Conservation (phyloP, 495 filamentous ascomycete genomes). For the Trichoderma erinaceum region DNA sequence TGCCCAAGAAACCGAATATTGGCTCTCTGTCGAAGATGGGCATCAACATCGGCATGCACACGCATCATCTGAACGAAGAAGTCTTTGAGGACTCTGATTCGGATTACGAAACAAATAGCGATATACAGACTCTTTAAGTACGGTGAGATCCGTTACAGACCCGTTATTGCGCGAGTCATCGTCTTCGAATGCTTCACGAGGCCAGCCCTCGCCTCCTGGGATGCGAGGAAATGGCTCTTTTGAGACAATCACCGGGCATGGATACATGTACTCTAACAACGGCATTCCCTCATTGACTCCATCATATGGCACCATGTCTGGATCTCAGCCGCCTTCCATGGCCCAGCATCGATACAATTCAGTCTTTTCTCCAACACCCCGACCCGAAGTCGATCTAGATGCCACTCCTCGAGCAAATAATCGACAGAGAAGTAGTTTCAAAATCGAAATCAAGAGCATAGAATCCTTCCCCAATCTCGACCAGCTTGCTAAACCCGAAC, state of each 20-base stretch:
- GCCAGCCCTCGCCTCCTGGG: neutral
- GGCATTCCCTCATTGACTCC: neutral
- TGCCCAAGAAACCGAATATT: slow-evolving; percentile 55
- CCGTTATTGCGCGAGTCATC: neutral
- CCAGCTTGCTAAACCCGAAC: neutral
- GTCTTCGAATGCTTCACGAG: neutral
- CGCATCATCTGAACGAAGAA: slow-evolving; percentile 61
- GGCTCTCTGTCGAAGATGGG: slow-evolving; percentile 57
- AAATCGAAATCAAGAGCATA: neutral
- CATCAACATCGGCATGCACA: slow-evolving; percentile 65
- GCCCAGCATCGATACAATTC: neutral
- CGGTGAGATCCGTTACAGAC: neutral
- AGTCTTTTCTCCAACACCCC: neutral
- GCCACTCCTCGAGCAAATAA: neutral
- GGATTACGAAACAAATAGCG: slow-evolving; percentile 33
- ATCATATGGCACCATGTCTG: slow-evolving; percentile 16
- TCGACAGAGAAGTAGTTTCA: slow-evolving; percentile 1
- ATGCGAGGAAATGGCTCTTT: neutral
- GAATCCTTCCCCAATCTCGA: neutral
- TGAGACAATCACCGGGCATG: slow-evolving; percentile 13
- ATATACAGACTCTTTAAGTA: slow-evolving; percentile 22
- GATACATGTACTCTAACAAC: neutral
- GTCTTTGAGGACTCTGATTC: slow-evolving; percentile 51
- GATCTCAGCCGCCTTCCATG: neutral
- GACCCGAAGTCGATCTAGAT: neutral